These are phyloP conservation scores for Juglanconis juglandina DNA, from an alignment of 2,329 filamentous ascomycete genomes.

Conservation along the genomic window DNA sequence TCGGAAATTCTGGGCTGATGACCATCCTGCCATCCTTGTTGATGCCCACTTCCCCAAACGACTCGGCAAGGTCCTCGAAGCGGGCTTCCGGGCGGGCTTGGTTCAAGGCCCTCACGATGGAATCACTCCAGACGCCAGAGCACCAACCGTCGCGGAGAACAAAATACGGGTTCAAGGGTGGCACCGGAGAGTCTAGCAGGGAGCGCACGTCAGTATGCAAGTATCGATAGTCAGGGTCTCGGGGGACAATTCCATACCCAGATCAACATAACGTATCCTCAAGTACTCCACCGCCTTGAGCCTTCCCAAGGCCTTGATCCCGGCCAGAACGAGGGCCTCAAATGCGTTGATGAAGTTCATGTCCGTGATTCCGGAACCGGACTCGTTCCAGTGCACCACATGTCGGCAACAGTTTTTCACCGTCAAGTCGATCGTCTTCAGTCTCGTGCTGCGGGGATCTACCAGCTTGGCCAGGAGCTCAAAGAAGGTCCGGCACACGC, in stretches of 20 bases:
- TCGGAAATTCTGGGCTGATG: slow-evolving; percentile 53
- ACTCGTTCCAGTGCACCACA: slow-evolving; percentile 54
- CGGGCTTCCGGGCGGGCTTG: slow-evolving; percentile 54
- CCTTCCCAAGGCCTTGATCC: slow-evolving; percentile 56
- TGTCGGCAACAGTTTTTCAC: slow-evolving; percentile 72
- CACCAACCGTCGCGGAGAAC: slow-evolving; percentile 57
- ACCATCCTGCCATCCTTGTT: slow-evolving; percentile 58
- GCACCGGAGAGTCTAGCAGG: slow-evolving; percentile 61
- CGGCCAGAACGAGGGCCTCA: slow-evolving; percentile 63
- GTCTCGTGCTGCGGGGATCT: slow-evolving; percentile 44
- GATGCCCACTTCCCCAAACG: slow-evolving; percentile 57
- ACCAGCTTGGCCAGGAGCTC: slow-evolving; percentile 50
- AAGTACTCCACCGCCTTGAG: slow-evolving; percentile 61
- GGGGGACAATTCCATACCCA: slow-evolving; percentile 43
- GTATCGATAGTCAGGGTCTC: neutral
- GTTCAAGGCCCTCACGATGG: slow-evolving; percentile 59
- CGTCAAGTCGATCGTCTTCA: slow-evolving; percentile 67
- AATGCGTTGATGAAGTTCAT: slow-evolving; percentile 70
- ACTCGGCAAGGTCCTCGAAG: slow-evolving; percentile 62
- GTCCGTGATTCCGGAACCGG: slow-evolving; percentile 67
- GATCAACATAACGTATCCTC: slow-evolving; percentile 71
- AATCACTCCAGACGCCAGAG: slow-evolving; percentile 69
- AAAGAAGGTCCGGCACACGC: slow-evolving; percentile 68
- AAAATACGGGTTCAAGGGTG: slow-evolving; percentile 71
- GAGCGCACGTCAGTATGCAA: neutral